phyloP scores from a whole-genome alignment of 371 early-diverging fungal genomes.

The Lichtheimia ornata region DNA sequence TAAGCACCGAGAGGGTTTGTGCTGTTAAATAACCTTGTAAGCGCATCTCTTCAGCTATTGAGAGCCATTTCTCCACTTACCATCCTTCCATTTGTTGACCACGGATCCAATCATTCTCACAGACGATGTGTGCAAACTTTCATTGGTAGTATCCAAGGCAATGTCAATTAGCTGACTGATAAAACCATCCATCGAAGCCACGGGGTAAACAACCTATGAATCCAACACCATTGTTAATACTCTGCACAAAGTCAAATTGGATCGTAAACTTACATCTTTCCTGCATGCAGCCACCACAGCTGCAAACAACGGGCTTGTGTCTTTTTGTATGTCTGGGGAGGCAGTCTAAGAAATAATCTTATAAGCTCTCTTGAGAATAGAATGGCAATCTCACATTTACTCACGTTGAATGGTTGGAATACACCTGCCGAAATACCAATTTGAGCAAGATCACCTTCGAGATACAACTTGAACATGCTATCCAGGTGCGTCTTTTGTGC shows the following conservation, averaged over 20 bases:
- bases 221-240: background rate
- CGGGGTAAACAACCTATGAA: conserved; percentile 48
- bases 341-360: conserved; percentile 2
- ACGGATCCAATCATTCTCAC: conserved; percentile 59
- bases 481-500: conserved; percentile 52
- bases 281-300: conserved; percentile 58
- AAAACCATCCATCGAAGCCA: conserved; percentile 49
- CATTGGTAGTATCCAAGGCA: conserved; percentile 43
- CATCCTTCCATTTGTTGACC: conserved; percentile 63
- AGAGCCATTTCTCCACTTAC: conserved; percentile 17
- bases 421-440: conserved; percentile 8
- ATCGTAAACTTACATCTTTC: conserved; percentile 48
- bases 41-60: too few species aligned
- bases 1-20: background rate
- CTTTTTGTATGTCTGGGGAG: conserved; percentile 44
- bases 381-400: background rate
- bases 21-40: background rate
- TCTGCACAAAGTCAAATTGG: background rate
- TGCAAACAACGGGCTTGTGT: conserved; percentile 48
- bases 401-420: conserved; percentile 28
- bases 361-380: too few species aligned
- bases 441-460: conserved; percentile 42
- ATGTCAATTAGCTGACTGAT: conserved; percentile 47
- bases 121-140: conserved; percentile 38
- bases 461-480: conserved; percentile 49